A percentile compares a stretch with the other conserved stretches of the same genome.
These are phyloP conservation scores for Neurospora intermedia DNA, from an alignment of 495 filamentous ascomycete species.

Conservation along the genomic window DNA sequence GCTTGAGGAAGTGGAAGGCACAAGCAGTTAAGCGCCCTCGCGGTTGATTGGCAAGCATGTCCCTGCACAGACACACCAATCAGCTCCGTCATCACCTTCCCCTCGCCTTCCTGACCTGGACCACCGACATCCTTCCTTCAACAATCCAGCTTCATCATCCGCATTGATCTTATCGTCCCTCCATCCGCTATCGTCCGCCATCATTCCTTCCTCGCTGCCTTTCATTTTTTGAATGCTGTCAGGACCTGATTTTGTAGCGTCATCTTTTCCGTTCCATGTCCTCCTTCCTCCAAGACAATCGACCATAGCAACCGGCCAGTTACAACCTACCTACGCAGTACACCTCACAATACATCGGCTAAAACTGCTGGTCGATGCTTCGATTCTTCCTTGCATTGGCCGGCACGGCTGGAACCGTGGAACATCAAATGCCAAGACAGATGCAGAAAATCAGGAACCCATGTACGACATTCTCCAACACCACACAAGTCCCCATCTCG, in stretches of 20 bases:
- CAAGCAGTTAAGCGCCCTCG: slow-evolving; percentile 21
- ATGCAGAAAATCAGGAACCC: not conserved
- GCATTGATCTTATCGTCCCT: not conserved
- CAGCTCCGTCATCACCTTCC: slow-evolving; percentile 19
- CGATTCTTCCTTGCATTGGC: not conserved
- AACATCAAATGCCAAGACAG: not conserved
- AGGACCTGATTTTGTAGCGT: not conserved
- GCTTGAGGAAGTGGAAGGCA: not conserved
- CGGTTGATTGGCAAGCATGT: slow-evolving; percentile 16
- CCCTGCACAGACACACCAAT: slow-evolving; percentile 21
- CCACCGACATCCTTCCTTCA: not conserved
- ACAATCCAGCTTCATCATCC: not conserved
- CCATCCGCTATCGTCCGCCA: not conserved
- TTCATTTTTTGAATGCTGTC: not conserved
- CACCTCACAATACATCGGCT: not conserved
- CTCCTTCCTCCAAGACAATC: not conserved
- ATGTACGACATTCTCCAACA: not conserved
- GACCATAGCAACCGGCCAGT: not conserved
- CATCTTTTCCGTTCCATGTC: not conserved
- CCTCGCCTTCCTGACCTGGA: not conserved
- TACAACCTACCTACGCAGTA: no score
- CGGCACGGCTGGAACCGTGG: not conserved
- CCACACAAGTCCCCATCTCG: not conserved
- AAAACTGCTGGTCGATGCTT: not conserved
- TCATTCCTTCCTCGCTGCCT: not conserved